Conservation (phyloP, 2,329 filamentous ascomycete species). For the Ophiostoma montium region DNA sequence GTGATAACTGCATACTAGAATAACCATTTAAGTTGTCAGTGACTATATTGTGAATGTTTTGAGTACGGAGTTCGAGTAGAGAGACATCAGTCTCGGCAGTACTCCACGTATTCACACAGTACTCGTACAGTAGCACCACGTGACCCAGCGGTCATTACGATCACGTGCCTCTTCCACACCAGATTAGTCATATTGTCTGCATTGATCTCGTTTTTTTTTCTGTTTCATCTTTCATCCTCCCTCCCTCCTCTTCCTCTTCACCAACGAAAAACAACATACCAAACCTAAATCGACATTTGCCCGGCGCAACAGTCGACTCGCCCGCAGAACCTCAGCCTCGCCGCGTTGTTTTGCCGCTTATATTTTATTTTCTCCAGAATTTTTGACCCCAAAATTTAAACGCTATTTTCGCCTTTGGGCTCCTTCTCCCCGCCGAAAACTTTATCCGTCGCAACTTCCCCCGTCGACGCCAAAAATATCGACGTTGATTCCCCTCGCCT, state of each 20-base stretch:
- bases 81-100: too few relatives aligned
- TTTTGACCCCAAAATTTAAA: background rate
- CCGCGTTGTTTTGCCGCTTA: background rate
- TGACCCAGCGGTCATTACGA: too few relatives aligned
- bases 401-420: background rate
- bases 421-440: background rate
- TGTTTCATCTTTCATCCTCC: background rate
- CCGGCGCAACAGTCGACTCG: conserved; percentile 7
- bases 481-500: background rate
- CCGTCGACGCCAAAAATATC: conserved; percentile 1
- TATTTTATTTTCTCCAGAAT: background rate
- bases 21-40: too few relatives aligned
- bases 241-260: background rate
- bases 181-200: too few relatives aligned
- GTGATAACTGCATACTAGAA: too few relatives aligned
- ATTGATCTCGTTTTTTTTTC: too few relatives aligned
- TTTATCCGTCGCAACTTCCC: conserved; percentile 4
- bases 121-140: too few relatives aligned
- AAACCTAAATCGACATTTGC: conserved; percentile 6
- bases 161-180: too few relatives aligned
- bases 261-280: too few relatives aligned
- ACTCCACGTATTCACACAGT: too few relatives aligned
- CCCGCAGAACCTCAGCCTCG: background rate
- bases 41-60: too few relatives aligned
- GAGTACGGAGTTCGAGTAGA: too few relatives aligned